Base-by-base conservation (phyloP, 2,329 filamentous ascomycete species). In the Pseudogymnoascus sp. region DNA sequence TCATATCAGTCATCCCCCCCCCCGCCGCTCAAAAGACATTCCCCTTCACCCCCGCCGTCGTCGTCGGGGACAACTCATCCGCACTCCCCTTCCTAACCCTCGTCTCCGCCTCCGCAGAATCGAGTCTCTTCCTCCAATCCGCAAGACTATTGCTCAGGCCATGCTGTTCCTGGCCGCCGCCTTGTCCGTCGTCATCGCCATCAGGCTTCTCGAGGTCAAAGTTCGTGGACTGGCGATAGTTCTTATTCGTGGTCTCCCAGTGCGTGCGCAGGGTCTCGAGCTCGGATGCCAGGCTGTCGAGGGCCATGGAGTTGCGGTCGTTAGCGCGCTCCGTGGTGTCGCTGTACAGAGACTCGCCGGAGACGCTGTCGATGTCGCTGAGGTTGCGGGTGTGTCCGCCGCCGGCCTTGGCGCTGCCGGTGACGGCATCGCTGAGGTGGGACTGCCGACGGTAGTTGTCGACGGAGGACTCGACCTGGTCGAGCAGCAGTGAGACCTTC, bases 231-330 rank as follows among this genome's bases (percentile, higher is more conserved):
- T 97, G 79, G 23, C 95, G 88, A 75, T 97, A 97, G 71, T 91
- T 96, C 76, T 96, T 95, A 78, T 93, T 97, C 11, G 92, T 96
- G 40, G 88, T 91, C 77, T 97, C 92, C 95, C 95, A 99, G 71
- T 97, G 93, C 61, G 82, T 90, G 61, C 93, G 86, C 59, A 99
- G 81, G 11, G 90, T 89, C 74, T 99, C 95, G 6, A 99, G 85
- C 77, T 99, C 95, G 66, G 86, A 91, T 9, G 95, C 93, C 23
- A 99, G 84, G 67, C 88, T 95, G 75, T 99, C 95, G 18, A 99
- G 83, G 2, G 93, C 93, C 68, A 87, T 79, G 0, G 83, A 86
- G 62, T 85, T 86, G 60, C 86, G 82, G 67, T 82, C 82, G 61
- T 82, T 78, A 67, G 84, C 79, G 61, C 76, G 78, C 63, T 84